Percentiles rank a stretch among this genome's conserved stretches.
phyloP scores from a whole-genome alignment of 345 rosid genomes.

The Microcos paniculata region DNA sequence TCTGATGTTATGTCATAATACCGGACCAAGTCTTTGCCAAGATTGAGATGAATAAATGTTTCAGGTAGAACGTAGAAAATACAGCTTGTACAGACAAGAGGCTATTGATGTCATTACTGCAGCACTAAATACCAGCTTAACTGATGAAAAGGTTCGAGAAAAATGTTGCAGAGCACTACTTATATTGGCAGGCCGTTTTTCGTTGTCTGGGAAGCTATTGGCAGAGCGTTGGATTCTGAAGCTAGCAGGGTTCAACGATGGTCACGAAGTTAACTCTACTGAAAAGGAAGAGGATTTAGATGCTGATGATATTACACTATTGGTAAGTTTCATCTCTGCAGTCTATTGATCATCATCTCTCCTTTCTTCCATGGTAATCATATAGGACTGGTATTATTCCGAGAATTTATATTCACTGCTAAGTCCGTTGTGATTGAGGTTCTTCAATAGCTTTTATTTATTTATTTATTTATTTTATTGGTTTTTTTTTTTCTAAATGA shows the following conservation, averaged over 20 bases:
- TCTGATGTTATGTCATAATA: not conserved
- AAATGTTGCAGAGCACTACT: slow-evolving; percentile 50
- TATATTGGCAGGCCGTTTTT: slow-evolving; percentile 44
- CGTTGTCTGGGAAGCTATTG: slow-evolving; percentile 32
- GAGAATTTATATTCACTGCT: not conserved
- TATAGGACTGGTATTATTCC: not conserved
- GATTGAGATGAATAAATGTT: slow-evolving; percentile 6
- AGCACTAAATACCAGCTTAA: slow-evolving; percentile 40
- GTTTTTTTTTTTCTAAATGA: not conserved
- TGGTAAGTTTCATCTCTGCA: slow-evolving; percentile 26
- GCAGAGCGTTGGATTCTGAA: slow-evolving; percentile 46
- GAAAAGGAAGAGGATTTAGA: slow-evolving; percentile 21
- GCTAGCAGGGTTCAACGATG: slow-evolving; percentile 38
- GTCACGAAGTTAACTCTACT: slow-evolving; percentile 13
- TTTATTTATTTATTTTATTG: not conserved
- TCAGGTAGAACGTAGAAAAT: slow-evolving; percentile 49
- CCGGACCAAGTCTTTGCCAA: not conserved
- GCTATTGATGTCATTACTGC: slow-evolving; percentile 50
- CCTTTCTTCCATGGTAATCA: not conserved
- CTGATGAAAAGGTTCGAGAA: slow-evolving; percentile 35
- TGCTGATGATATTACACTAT: slow-evolving; percentile 4
- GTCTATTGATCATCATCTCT: not conserved
- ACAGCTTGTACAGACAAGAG: slow-evolving; percentile 51
- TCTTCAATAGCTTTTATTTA: too few species aligned
- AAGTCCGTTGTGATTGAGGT: not conserved